phyloP scores from a whole-genome alignment of 306 rosid species.

The Trifolium repens region DNA sequence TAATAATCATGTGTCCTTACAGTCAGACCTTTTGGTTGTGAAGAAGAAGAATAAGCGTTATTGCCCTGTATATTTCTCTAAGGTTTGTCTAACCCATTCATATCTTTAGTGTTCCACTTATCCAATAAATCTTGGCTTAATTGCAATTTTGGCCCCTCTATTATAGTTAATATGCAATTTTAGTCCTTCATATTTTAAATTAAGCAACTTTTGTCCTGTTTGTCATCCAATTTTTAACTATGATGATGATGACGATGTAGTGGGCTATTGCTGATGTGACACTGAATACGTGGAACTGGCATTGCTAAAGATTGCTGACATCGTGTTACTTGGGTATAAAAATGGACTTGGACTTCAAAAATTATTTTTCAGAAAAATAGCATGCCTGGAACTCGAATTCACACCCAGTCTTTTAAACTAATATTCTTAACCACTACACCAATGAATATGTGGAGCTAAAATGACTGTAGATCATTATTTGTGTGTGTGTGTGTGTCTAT shows the following conservation, averaged over 20 bases:
- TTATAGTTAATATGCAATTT: no score
- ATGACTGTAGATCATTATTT: no score
- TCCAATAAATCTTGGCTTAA: neutral
- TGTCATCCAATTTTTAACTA: neutral
- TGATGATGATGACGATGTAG: neutral
- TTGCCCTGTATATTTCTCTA: constrained; percentile 88
- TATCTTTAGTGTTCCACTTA: constrained; percentile 26
- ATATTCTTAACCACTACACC: neutral
- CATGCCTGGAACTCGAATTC: neutral
- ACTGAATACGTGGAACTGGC: neutral
- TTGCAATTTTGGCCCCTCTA: neutral
- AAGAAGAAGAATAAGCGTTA: constrained; percentile 92
- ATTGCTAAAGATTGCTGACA: neutral
- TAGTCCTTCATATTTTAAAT: no score
- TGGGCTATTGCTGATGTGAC: neutral
- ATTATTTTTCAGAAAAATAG: neutral
- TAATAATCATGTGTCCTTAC: constrained; percentile 46
- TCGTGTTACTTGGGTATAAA: neutral
- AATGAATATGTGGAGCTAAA: no score
- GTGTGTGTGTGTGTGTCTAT: neutral
- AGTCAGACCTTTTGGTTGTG: constrained; percentile 91
- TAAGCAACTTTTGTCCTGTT: no score
- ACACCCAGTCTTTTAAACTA: neutral
- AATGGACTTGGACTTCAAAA: no score
- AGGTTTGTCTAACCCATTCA: constrained; percentile 61